Evolutionary conservation across 2,329 filamentous ascomycete genomes (phyloP), one percentile per base, ranked within the genome.

Genomic region (Claviceps humidiphila): DNA sequence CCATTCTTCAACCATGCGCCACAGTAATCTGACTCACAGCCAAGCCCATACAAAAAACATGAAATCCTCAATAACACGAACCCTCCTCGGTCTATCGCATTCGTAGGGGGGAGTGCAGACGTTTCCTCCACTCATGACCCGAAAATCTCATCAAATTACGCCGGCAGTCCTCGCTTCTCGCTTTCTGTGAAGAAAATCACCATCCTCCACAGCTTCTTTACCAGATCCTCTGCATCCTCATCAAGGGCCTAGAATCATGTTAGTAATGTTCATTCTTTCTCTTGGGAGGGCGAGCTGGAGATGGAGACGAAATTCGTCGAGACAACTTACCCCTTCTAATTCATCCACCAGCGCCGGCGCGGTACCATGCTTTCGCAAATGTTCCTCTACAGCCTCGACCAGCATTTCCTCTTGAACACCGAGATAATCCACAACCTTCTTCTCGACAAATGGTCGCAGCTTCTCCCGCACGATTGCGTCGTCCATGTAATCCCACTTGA

Each of bases 121-220:
- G 4, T 41, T 26, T 26, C 37, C 22, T 26, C 8, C 16, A 3
- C 38, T 14, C 11, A 13, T 30, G 7, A 22, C 22, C 16, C 41
- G 41, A 42, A 13, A 22, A 22, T 9, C 13, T 16, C 17, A 11
- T 24, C 14, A 24, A 24, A 39, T 30, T 53, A 59, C n/a, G 57
- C 52, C 9, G 85, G 85, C 55, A 96, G 73, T 2, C 90, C 90
- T 57, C 89, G 76, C 73, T 93, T 95, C 76, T 95, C 91, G 63
- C 85, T 87, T 69, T 97, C 91, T 5, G 88, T 93, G 63, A 91
- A 96, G 80, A 96, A 97, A 62, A 97, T 95, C 53, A 96, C 83
- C 89, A 97, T 95, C 49, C 91, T 82, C 93, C 93, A 98, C 39
- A 98, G 78, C 72, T 96, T 97, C 79, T 89, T 94, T 49, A 97